phyloP scores from a whole-genome alignment of 1,284 basidiomycete species.

The Cutaneotrichosporon cavernicola region DNA sequence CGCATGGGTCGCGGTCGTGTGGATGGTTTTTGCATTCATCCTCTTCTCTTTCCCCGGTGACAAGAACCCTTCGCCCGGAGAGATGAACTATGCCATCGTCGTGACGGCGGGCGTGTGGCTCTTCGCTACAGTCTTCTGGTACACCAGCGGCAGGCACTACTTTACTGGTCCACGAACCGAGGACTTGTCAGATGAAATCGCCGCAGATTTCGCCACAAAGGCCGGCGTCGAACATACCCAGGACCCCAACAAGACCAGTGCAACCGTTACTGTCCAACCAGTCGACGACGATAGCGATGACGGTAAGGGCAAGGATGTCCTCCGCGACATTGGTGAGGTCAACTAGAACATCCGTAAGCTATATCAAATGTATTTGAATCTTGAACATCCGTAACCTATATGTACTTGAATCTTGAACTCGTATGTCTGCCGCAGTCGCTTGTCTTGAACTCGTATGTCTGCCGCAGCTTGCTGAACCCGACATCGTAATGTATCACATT shows the following conservation, averaged over 20 bases:
- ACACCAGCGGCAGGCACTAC: conserved; percentile 46
- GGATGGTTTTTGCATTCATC: conserved; percentile 47
- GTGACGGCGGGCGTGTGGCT: conserved; percentile 40
- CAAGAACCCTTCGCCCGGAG: conserved; percentile 20
- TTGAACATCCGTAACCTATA: not conserved
- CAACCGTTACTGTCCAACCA: conserved; percentile 1
- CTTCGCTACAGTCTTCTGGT: conserved; percentile 41
- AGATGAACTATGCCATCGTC: conserved; percentile 47
- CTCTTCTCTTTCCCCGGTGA: conserved; percentile 40
- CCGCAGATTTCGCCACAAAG: not conserved
- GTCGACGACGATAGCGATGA: conserved; percentile 9
- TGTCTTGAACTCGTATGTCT: no score
- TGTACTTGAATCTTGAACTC: not conserved
- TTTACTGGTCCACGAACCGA: conserved; percentile 30
- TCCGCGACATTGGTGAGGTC: not conserved
- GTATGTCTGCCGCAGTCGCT: no score
- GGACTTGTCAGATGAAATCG: conserved; percentile 20
- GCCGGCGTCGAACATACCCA: conserved; percentile 1
- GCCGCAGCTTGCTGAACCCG: no score
- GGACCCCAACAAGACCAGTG: not conserved
- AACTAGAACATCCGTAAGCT: not conserved
- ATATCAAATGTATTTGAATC: not conserved
- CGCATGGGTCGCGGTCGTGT: conserved; percentile 36
- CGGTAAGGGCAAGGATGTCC: not conserved
- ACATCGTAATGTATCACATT: no score